These are phyloP conservation scores for Trichoderma sp. DNA, from an alignment of 2,329 filamentous ascomycete species.

Conservation along the genomic window DNA sequence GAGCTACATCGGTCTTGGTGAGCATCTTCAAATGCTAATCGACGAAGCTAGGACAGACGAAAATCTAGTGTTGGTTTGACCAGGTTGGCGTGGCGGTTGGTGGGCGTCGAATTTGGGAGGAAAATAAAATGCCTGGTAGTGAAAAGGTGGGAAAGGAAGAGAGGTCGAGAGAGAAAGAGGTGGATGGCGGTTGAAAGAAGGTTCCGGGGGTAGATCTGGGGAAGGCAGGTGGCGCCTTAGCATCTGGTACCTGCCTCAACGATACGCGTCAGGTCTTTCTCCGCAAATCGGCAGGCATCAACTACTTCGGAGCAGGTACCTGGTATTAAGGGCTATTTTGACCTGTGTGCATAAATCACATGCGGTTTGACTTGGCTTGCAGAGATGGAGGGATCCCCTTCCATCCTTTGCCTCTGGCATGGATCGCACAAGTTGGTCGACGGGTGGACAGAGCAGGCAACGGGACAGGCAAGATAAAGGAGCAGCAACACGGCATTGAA, in stretches of 20 bases:
- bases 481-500: not conserved
- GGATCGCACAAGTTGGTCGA: not conserved
- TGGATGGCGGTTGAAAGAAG: slow-evolving; percentile 25
- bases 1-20: not conserved
- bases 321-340: not conserved
- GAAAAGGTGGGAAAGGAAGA: slow-evolving; percentile 4
- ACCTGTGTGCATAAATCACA: not conserved
- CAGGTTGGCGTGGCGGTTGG: not conserved
- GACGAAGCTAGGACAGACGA: not conserved
- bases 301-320: not conserved
- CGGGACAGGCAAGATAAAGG: not conserved
- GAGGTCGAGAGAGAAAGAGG: not conserved
- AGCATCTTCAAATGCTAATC: not conserved
- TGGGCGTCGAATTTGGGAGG: not conserved
- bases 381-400: not conserved
- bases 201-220: slow-evolving; percentile 23
- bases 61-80: not conserved
- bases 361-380: not conserved
- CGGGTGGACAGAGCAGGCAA: not conserved
- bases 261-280: slow-evolving; percentile 23
- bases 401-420: not conserved
- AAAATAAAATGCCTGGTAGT: not conserved
- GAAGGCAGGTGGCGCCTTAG: slow-evolving; percentile 23
- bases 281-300: slow-evolving; percentile 14
- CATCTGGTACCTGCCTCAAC: slow-evolving; percentile 25